Conservation (phyloP, 1,284 basidiomycete species). For the Naganishia liquefaciens region DNA sequence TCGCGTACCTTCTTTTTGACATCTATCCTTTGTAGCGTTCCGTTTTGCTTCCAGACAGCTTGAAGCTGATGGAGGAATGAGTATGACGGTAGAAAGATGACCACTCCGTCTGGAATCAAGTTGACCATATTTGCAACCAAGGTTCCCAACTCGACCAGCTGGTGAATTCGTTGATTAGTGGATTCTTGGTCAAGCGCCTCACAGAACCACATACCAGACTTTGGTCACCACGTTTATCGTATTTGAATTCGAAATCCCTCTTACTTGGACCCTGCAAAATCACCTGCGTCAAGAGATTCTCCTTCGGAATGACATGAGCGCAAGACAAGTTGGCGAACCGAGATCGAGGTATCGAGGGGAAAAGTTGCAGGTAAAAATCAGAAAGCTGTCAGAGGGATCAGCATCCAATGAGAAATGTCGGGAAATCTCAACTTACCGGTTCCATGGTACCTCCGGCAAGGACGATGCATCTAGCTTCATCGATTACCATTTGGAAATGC, state of each 20-base stretch:
- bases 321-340: constrained; percentile 80
- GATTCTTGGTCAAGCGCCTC: background rate
- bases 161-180: background rate
- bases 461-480: constrained; percentile 76
- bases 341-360: constrained; percentile 65
- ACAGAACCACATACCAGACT: constrained; percentile 59
- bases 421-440: constrained; percentile 61
- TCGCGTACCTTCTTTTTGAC: constrained; percentile 68
- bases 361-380: constrained; percentile 83
- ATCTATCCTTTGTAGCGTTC: constrained; percentile 64
- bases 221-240: constrained; percentile 70
- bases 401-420: background rate
- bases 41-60: constrained; percentile 65
- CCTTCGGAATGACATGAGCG: constrained; percentile 83
- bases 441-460: constrained; percentile 98
- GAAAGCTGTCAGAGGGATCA: constrained; percentile 64
- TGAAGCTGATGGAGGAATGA: constrained; percentile 72
- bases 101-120: constrained; percentile 80
- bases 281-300: constrained; percentile 77
- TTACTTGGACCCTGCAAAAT: constrained; percentile 76
- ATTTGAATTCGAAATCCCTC: constrained; percentile 78
- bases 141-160: constrained; percentile 83
- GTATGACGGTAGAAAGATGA: constrained; percentile 95
- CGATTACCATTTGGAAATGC: constrained; percentile 77
- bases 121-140: constrained; percentile 75